Conservation (phyloP, 352 stramenopile species). For the Globisporangium echinulatum region DNA sequence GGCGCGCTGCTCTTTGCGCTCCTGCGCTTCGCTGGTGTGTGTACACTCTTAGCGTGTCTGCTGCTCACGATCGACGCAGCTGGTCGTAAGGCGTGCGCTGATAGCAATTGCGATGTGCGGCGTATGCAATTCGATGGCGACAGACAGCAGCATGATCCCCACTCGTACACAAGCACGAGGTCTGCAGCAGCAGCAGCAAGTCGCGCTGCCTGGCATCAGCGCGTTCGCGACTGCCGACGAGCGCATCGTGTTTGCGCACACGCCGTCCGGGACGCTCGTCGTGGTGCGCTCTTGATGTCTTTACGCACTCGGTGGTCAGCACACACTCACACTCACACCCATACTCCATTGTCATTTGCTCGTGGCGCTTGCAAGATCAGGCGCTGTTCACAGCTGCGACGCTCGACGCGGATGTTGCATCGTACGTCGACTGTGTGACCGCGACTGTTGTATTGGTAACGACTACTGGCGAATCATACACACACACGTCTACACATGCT, state of each 20-base stretch:
- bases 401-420: slow-evolving; percentile 21
- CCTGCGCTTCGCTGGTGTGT: slow-evolving; percentile 44
- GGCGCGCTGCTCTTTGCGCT: slow-evolving; percentile 55
- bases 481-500: background rate
- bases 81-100: background rate
- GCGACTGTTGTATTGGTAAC: too few species aligned
- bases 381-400: slow-evolving; percentile 31
- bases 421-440: slow-evolving; percentile 15
- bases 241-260: slow-evolving; percentile 37
- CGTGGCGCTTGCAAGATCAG: slow-evolving; percentile 1
- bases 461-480: background rate
- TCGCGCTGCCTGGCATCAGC: slow-evolving; percentile 16
- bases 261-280: slow-evolving; percentile 27
- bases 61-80: background rate
- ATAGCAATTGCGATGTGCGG: background rate
- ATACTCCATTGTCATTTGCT: background rate
- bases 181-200: background rate
- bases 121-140: background rate
- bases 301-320: background rate
- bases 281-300: slow-evolving; percentile 13
- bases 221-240: slow-evolving; percentile 37
- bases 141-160: slow-evolving; percentile 5
- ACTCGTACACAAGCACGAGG: background rate
- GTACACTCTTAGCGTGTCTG: background rate
- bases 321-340: background rate